Conservation (phyloP, 2,329 filamentous ascomycete genomes). For the Rhynchosporium agropyri region DNA sequence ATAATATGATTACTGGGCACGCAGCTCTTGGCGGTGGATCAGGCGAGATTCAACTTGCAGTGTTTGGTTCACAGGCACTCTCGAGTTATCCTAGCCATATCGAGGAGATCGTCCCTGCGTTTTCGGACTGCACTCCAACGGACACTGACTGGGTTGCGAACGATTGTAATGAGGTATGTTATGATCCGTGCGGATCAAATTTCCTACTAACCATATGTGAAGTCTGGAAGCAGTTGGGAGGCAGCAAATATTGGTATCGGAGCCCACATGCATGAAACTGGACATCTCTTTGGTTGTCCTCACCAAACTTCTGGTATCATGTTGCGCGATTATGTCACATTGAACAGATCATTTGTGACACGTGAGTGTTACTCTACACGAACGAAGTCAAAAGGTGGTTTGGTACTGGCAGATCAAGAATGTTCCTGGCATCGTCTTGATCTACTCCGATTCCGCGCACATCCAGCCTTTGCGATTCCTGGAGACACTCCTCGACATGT, state of each 20-base stretch:
- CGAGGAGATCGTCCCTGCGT: slow-evolving; percentile 87
- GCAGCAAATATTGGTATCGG: slow-evolving; percentile 93
- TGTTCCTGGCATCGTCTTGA: slow-evolving; percentile 92
- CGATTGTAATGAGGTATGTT: slow-evolving; percentile 71
- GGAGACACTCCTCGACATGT: slow-evolving; percentile 65
- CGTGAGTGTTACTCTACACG: slow-evolving; percentile 85
- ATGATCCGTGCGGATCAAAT: not conserved
- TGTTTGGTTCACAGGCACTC: slow-evolving; percentile 90
- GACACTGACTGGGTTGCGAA: slow-evolving; percentile 81
- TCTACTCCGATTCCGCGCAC: slow-evolving; percentile 82
- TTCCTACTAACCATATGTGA: slow-evolving; percentile 10
- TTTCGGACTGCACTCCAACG: slow-evolving; percentile 87
- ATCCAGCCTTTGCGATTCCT: slow-evolving; percentile 86
- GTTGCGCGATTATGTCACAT: slow-evolving; percentile 80
- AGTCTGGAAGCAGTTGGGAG: slow-evolving; percentile 82
- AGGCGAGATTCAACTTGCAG: slow-evolving; percentile 77
- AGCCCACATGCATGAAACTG: slow-evolving; percentile 87
- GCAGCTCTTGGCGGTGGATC: slow-evolving; percentile 78
- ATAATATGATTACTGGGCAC: slow-evolving; percentile 75
- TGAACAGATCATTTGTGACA: slow-evolving; percentile 81
- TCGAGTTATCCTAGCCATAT: slow-evolving; percentile 89
- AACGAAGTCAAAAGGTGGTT: slow-evolving; percentile 78
- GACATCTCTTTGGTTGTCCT: slow-evolving; percentile 86
- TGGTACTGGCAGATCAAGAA: slow-evolving; percentile 77
- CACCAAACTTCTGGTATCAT: slow-evolving; percentile 92